These are phyloP conservation scores for Starmerella stigmatis DNA, from an alignment of 805 yeast species.

Conservation along the genomic window DNA sequence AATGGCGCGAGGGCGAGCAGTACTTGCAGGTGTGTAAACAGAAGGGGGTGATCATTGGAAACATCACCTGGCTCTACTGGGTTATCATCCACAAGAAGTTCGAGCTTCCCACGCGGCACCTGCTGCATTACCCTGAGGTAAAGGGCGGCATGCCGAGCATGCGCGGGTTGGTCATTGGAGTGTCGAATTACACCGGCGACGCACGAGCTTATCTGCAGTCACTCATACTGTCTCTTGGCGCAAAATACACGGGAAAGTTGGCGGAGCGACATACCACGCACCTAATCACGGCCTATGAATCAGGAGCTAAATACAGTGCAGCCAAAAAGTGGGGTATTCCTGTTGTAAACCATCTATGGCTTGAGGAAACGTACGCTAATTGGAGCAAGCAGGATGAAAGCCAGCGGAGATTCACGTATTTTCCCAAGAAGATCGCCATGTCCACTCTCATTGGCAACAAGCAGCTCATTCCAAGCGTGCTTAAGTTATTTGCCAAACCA, in stretches of 20 bases:
- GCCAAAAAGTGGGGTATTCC: slow-evolving; percentile 59
- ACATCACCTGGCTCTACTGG: slow-evolving; percentile 64
- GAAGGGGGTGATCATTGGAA: slow-evolving; percentile 43
- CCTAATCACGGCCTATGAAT: slow-evolving; percentile 53
- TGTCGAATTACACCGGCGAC: slow-evolving; percentile 79
- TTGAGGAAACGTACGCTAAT: slow-evolving; percentile 62
- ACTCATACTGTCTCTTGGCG: slow-evolving; percentile 62
- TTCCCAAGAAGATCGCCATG: slow-evolving; percentile 37
- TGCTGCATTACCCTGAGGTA: slow-evolving; percentile 65
- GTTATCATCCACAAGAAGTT: slow-evolving; percentile 48
- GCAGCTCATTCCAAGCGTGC: slow-evolving; percentile 35
- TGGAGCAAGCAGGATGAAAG: slow-evolving; percentile 47
- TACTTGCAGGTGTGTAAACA: slow-evolving; percentile 39
- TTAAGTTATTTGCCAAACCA: slow-evolving; percentile 34
- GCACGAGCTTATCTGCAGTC: slow-evolving; percentile 62
- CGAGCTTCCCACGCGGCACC: slow-evolving; percentile 42
- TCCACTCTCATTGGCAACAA: slow-evolving; percentile 46
- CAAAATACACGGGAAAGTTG: slow-evolving; percentile 55
- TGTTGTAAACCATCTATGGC: slow-evolving; percentile 74
- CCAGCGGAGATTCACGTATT: slow-evolving; percentile 39
- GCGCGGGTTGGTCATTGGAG: slow-evolving; percentile 46
- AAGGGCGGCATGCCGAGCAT: slow-evolving; percentile 43
- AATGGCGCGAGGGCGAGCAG: slow-evolving; percentile 47
- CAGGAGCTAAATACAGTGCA: slow-evolving; percentile 66
- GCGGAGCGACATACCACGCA: slow-evolving; percentile 58